Evolutionary conservation across 495 filamentous ascomycete genomes (phyloP).

Genomic region (Trichocladium uniseriatum): DNA sequence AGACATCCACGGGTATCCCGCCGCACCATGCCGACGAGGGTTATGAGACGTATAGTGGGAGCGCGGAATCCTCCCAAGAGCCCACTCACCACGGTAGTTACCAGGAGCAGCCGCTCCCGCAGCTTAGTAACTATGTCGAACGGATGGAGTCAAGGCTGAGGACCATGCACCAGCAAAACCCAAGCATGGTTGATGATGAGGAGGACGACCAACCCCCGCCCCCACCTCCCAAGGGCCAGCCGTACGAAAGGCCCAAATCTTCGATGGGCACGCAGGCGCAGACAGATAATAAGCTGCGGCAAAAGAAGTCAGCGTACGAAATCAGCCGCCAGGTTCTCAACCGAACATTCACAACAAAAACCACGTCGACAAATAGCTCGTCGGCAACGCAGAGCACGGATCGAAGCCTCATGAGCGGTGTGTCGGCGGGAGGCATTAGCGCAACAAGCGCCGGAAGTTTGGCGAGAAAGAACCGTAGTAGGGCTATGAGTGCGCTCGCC

Average conservation of each 20-base stretch:
- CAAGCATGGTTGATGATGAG: constrained; percentile 32
- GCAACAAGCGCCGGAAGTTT: constrained; percentile 92
- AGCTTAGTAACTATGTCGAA: constrained; percentile 75
- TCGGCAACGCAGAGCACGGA: constrained; percentile 67
- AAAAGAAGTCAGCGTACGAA: constrained; percentile 79
- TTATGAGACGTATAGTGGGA: constrained; percentile 43
- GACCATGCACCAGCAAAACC: constrained; percentile 57
- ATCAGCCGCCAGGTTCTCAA: constrained; percentile 59
- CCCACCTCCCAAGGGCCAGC: constrained; percentile 52
- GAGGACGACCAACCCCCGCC: constrained; percentile 44
- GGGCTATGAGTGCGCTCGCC: constrained; percentile 45
- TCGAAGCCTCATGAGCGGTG: constrained; percentile 84
- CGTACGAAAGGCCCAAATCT: constrained; percentile 42
- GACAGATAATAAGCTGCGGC: constrained; percentile 31
- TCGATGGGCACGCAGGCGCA: constrained; percentile 32
- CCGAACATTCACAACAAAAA: constrained; percentile 78
- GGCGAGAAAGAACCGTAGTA: constrained; percentile 55
- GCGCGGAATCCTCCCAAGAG: constrained; percentile 36
- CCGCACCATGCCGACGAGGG: constrained; percentile 45
- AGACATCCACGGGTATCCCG: constrained; percentile 66
- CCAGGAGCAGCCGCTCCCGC: constrained; percentile 49
- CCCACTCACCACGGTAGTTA: constrained; percentile 29
- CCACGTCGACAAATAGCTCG: constrained; percentile 65
- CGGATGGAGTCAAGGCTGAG: constrained; percentile 76
- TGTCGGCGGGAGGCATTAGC: constrained; percentile 82